Base-by-base conservation (phyloP, 495 filamentous ascomycete genomes). In the Tricharina praecox region DNA sequence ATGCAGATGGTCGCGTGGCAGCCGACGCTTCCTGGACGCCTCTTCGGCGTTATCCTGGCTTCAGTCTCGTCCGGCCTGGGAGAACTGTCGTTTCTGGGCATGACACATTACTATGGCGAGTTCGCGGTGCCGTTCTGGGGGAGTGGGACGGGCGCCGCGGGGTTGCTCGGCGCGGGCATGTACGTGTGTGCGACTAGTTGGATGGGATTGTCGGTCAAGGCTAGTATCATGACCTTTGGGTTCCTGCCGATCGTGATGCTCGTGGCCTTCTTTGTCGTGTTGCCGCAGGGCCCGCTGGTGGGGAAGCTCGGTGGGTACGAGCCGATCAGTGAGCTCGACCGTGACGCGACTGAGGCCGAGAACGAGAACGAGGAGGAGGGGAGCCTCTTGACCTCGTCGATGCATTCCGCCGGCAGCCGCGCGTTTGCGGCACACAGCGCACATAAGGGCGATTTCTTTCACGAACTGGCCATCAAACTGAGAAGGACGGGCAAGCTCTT, bases 71-170 rank as follows among this genome's bases (percentile, higher is more conserved):
- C 78, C 48, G 90, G 90, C 8, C 79, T 68, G 4, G 90, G 90
- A 4, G 90, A 95, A 67, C 64, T 94, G 37, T 86, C 79, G 53
- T 94, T 97, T 57, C 63, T 97, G 13, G 79, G 83, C 2, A 60
- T 97, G 54, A 94, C 90, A 21, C 90, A 97, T 60, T 93, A 78
- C 63, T 95, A 95, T 53, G 90, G 90, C 0, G 75, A 71, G n/a
- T 82, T 84, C 61, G 87, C 83, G 53, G 67, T 96, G 35, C 90
- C 88, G 3, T 77, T 83, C 10, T 97, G 90, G 90, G 79, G 85
- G 0, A 87, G 79, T 55, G 90, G 90, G 0, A 96, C 90, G 0
- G 90, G 90, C 2, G 90, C 77, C 0, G 90, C 90, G 1, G 90
- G 90, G 1, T 58, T 97, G 52, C 65, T 87, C 4, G 90, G 90